Base-by-base conservation (phyloP, 2,329 filamentous ascomycete genomes). In the Chaetomium sp. region DNA sequence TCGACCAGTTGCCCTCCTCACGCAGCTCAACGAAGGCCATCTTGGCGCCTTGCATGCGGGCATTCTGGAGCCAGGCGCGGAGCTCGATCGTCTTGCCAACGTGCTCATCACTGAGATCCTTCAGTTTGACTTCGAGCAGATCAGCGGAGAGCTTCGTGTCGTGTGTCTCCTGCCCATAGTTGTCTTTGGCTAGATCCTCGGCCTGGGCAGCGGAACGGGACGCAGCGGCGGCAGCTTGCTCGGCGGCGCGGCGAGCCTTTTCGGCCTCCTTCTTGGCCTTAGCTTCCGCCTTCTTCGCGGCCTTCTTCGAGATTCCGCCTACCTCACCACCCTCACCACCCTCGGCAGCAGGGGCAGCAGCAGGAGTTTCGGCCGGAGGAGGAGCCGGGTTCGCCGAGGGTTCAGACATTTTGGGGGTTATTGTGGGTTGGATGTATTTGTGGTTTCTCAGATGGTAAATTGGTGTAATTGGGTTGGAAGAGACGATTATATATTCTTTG, bases 231-330 rank as follows among this genome's bases (percentile, higher is more conserved):
- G 90, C 90, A 74, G 91, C 90, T 74, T 90, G 88, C 71, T 92
- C 90, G n/a, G 88, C 90, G 62, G 86, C 83, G 77, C 87, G 80
- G 75, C 85, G 75, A 73, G 90, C 90, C 78, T 96, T 96, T 75
- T 87, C 84, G 13, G 90, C 91, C 79, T 96, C 93, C 76, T 94
- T 93, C 80, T 93, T 93, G 31, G 93, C 91, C 80, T 96, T 96
- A 68, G 85, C 85, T 72, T 90, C 90, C 54, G 90, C 88, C 82
- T 96, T 96, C 82, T 96, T 96, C 69, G 90, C 80, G 19, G 88
- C 92, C 78, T 89, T 93, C 81, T 96, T 93, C 67, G 89, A 92
- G 50, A 85, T 82, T 42, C 38, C 38, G 16, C 80, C 79, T 60
- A 79, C 81, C 62, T 78, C 79, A 47, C 45, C 33, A 35, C 9